Conservation (phyloP, 2,329 filamentous ascomycete genomes). For the Colletotrichum sp. region DNA sequence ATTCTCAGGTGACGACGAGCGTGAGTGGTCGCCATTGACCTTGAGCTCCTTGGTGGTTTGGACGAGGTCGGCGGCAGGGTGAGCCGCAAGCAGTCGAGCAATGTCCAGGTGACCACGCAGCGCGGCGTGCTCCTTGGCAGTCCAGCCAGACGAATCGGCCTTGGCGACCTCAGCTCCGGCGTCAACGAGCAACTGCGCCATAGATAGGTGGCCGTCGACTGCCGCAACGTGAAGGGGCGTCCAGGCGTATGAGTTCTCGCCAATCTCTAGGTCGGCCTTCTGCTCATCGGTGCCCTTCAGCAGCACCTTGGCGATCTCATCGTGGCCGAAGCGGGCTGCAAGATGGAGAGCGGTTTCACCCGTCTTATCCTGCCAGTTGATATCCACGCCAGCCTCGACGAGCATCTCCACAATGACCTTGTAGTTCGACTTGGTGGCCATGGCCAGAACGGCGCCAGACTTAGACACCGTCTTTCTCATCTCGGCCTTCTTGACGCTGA, state of each 20-base stretch:
- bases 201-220: constrained; percentile 81
- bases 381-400: constrained; percentile 87
- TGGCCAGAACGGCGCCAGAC: constrained; percentile 84
- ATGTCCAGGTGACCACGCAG: constrained; percentile 87
- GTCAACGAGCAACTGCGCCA: constrained; percentile 79
- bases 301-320: constrained; percentile 78
- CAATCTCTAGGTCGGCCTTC: constrained; percentile 76
- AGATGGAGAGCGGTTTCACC: constrained; percentile 93
- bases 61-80: constrained; percentile 38
- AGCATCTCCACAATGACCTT: constrained; percentile 83
- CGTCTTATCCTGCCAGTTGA: constrained; percentile 90
- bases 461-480: constrained; percentile 76
- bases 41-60: constrained; percentile 20
- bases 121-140: constrained; percentile 89
- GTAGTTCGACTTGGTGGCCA: constrained; percentile 90
- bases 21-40: constrained; percentile 28
- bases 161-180: constrained; percentile 78
- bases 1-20: constrained; percentile 12
- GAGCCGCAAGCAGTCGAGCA: constrained; percentile 68
- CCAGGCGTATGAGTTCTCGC: constrained; percentile 89
- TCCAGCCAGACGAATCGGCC: constrained; percentile 90
- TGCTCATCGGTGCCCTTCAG: constrained; percentile 73
- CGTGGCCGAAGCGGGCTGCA: constrained; percentile 86
- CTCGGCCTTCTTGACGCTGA: constrained; percentile 64
- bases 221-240: constrained; percentile 93